These are phyloP conservation scores for Entelexis paramagnoliae DNA, from an alignment of 1,139 yeast species.

Conservation along the genomic window DNA sequence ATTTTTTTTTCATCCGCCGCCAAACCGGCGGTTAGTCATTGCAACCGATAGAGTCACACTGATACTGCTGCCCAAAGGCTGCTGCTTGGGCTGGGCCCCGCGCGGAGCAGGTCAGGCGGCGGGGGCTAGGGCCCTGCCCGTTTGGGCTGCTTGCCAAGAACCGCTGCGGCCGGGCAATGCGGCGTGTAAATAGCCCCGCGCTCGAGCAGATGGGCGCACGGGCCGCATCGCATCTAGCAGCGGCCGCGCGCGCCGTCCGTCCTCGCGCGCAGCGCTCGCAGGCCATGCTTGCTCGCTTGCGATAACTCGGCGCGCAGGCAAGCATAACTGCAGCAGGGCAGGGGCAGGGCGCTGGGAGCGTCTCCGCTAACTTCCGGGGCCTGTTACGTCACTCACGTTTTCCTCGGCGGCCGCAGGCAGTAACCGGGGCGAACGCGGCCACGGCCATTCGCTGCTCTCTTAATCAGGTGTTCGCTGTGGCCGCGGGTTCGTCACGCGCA, in stretches of 20 bases:
- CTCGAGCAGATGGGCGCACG: no score
- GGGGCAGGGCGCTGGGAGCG: not conserved
- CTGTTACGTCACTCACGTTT: constrained; percentile 3
- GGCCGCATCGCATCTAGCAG: no score
- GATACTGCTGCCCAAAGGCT: no score
- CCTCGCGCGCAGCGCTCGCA: no score
- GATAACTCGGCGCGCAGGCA: not conserved
- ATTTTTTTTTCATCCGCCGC: constrained; percentile 6
- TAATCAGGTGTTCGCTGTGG: not conserved
- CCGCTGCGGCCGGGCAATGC: no score
- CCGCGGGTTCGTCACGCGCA: no score
- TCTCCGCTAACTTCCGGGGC: not conserved
- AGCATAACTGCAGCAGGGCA: not conserved
- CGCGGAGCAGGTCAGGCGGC: not conserved
- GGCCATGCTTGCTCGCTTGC: not conserved
- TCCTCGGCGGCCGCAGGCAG: not conserved
- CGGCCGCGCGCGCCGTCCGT: no score
- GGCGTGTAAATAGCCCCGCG: no score
- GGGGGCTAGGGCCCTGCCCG: not conserved
- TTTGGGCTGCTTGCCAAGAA: no score
- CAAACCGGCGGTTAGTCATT: constrained; percentile 1
- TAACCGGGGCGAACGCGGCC: not conserved
- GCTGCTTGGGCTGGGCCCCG: constrained; percentile 5
- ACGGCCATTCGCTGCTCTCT: not conserved
- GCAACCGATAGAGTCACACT: constrained; percentile 3